Evolutionary conservation across 345 rosid genomes (phyloP), one percentile per base, ranked within the genome.

Genomic region (Hypericum androsaemum): DNA sequence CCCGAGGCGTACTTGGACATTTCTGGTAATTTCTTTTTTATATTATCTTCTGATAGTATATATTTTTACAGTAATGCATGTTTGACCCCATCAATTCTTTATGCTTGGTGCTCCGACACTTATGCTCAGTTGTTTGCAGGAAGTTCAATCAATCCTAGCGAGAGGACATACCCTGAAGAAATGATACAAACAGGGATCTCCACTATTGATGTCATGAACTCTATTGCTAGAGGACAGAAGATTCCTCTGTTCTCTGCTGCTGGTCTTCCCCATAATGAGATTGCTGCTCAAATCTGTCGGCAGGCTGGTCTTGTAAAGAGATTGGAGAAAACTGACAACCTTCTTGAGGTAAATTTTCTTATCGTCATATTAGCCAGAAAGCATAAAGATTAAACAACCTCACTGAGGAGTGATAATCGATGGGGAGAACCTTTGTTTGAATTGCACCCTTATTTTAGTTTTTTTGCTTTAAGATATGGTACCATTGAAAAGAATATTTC

Each of bases 161-260:
- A 90, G 73, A 80, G 96, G 76, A 90, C 98, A 41, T 90, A 90
- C 54, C 98, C 96, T 13, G 96, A 90, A 67, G 98, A 90, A 73
- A 90, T 90, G 96, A 90, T 88, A 54, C 96, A 88, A 77, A 88
- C 96, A 10, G 98, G 98, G 52, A 90, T 90, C 66, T 90, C 98
- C 37, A 90, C 98, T 5, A 90, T 90, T 9, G 98, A 90, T 81
- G 95, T 87, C 50, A 87, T 90, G 96, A 87, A 90, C 59, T 90
- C 98, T 51, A 87, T 87, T 59, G 98, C 98, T 54, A 82, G 98
- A 73, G 98, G 96, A 68, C 96, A 90, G 62, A 90, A 90, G 66
- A 90, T 90, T 57, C 98, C 98, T 54, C 86, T 90, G 37, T 90
- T 90, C 69, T 90, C 96, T 61, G 98, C 96, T 74, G 96, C 96